These are phyloP conservation scores for Thymus quinquecostatus DNA, from an alignment of 257 asterid species.

Conservation along the genomic window DNA sequence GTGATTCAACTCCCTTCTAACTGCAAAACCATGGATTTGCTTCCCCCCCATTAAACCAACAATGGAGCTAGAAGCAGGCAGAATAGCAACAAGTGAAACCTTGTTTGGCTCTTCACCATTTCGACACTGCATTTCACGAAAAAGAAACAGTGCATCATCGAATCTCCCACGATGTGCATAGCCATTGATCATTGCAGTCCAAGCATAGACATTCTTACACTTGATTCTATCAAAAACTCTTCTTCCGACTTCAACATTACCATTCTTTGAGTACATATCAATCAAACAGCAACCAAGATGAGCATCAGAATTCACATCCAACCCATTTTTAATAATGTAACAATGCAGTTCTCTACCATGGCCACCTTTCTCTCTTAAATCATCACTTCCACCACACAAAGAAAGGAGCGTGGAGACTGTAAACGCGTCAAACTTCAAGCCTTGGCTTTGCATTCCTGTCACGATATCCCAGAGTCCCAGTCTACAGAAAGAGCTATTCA, in stretches of 20 bases:
- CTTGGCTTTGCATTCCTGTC: conserved; percentile 56
- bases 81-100: conserved; percentile 57
- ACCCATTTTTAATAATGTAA: conserved; percentile 45
- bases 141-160: conserved; percentile 55
- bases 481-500: conserved; percentile 8
- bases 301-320: conserved; percentile 44
- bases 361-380: background rate
- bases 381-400: conserved; percentile 33
- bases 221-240: conserved; percentile 50
- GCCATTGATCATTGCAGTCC: conserved; percentile 76
- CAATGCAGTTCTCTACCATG: conserved; percentile 68
- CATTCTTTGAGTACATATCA: conserved; percentile 61
- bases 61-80: conserved; percentile 58
- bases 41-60: conserved; percentile 58
- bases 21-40: conserved; percentile 70
- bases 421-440: conserved; percentile 52
- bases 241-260: conserved; percentile 47
- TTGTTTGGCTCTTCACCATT: conserved; percentile 55
- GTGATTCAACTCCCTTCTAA: conserved; percentile 45
- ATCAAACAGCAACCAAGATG: conserved; percentile 71
- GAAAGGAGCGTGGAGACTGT: conserved; percentile 62
- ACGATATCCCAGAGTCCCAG: conserved; percentile 47
- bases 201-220: conserved; percentile 52
- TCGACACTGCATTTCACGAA: conserved; percentile 55
- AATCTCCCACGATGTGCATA: conserved; percentile 46